Evolutionary conservation across 352 stramenopile genomes (phyloP), one percentile per base, ranked within the genome.

Genomic region (Phytophthora lateralis): DNA sequence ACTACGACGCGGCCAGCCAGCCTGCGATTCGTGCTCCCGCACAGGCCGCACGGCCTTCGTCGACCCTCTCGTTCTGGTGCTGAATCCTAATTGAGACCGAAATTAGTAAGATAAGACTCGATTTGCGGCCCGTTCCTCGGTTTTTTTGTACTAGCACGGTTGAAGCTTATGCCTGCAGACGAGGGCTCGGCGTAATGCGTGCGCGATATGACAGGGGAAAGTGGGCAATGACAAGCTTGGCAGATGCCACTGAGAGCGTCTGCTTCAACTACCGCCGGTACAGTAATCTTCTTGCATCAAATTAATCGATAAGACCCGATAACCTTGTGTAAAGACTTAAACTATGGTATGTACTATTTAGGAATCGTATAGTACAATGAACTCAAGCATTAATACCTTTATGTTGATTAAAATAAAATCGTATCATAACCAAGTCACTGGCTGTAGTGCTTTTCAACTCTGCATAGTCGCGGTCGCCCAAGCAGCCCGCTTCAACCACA

Each of bases 401-500:
- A n/a, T n/a, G 2, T 38, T 38, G 11, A 3, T n/a, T 38, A 17
- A 17, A 38, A 38, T n/a, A 38, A 17, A 38, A 1, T 11, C 0
- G 4, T 0, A 1, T 10, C 32, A 17, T 38, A 38, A 4, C 17
- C 32, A 38, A n/a, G 14, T 38, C 12, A n/a, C 11, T 2, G 2
- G 11, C 32, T 38, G 32, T 21, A 21, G 3, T 24, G 21, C n/a
- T 24, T 42, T 3, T 11, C 12, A 15, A 4, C 14, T 50, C 21
- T 47, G 49, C 48, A 65, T 60, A 60, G 30, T 54, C 57, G 48
- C 30, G 44, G 30, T 29, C 38, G 43, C 24, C 37, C 43, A 56
- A 63, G 45, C 39, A 65, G 42, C 29, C 39, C 41, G 2, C 51
- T 61, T 67, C 59, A 67, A 67, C 59, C 43, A 66, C 57, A 45